Evolutionary conservation across 305 asterid species (phyloP).

Genomic region (Fraxinus velutina): DNA sequence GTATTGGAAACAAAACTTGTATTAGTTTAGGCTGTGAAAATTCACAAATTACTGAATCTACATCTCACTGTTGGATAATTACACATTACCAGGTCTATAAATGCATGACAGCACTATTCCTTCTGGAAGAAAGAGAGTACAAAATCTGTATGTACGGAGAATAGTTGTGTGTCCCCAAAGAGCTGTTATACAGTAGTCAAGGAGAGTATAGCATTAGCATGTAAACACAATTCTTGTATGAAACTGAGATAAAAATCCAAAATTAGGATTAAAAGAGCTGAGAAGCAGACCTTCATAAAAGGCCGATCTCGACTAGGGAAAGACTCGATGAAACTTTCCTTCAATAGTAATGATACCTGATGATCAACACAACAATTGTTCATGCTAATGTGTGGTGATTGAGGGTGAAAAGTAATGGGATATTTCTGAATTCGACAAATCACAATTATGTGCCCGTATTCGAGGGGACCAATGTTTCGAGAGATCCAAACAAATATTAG

Average conservation of each 20-base stretch:
- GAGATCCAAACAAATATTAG: not conserved
- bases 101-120: constrained; percentile 50
- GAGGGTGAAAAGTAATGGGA: not conserved
- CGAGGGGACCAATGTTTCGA: not conserved
- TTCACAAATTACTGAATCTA: not conserved
- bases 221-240: not conserved
- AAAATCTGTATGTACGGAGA: constrained; percentile 97
- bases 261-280: not conserved
- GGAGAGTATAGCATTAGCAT: not conserved
- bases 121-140: constrained; percentile 93
- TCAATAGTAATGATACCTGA: constrained; percentile 89
- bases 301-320: constrained; percentile 84
- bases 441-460: not conserved
- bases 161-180: constrained; percentile 95
- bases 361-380: constrained; percentile 8
- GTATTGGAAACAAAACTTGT: not conserved
- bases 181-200: constrained; percentile 44
- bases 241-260: not conserved
- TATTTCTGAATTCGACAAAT: not conserved
- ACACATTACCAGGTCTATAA: constrained; percentile 22
- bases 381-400: not conserved
- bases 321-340: constrained; percentile 97
- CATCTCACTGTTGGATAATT: not conserved
- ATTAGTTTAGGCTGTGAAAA: not conserved
- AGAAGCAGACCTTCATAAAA: constrained; percentile 75